phyloP scores from a whole-genome alignment of 257 asterid genomes.

The Osmanthus fragrans region DNA sequence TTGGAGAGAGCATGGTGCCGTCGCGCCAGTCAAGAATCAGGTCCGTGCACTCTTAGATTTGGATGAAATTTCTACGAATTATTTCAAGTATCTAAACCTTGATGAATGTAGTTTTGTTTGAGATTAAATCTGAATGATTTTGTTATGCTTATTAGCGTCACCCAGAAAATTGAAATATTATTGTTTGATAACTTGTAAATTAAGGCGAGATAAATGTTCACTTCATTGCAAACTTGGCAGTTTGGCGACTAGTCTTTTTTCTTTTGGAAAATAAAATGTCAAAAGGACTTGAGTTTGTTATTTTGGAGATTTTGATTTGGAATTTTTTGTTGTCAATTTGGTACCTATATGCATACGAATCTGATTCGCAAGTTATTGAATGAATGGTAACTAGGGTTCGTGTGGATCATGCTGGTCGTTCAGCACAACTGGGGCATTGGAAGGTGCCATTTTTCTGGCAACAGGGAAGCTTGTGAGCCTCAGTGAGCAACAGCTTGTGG shows the following conservation, averaged over 20 bases:
- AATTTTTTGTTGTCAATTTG: background rate
- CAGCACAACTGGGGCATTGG: conserved; percentile 90
- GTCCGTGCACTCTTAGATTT: background rate
- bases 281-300: background rate
- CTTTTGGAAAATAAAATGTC: background rate
- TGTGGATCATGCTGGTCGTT: conserved; percentile 97
- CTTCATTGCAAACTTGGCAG: background rate
- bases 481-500: conserved; percentile 92
- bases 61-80: background rate
- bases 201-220: background rate
- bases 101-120: background rate
- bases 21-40: conserved; percentile 46
- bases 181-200: background rate
- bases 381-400: conserved; percentile 49
- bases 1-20: conserved; percentile 88
- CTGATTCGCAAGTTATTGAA: conserved; percentile 9
- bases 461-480: conserved; percentile 84
- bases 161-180: background rate
- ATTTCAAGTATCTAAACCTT: background rate
- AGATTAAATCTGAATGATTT: background rate
- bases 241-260: background rate
- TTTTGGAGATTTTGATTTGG: background rate
- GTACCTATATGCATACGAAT: background rate
- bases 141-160: background rate
- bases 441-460: conserved; percentile 80